Base-by-base conservation (phyloP, 345 rosid genomes). In the Linum usitatissimum region DNA sequence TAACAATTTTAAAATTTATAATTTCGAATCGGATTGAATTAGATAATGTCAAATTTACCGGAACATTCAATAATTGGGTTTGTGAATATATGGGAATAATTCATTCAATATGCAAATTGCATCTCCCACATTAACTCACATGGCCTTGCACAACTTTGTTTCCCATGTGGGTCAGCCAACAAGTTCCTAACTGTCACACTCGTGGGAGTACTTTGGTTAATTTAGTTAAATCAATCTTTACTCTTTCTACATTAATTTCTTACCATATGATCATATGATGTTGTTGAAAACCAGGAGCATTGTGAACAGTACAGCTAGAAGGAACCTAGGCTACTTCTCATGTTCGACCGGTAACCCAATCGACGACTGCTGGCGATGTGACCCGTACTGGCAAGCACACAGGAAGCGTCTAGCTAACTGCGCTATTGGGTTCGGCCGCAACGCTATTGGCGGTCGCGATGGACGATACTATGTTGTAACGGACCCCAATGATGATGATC, bases 361-460 rank as follows among this genome's bases (percentile, higher is more conserved):
- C 30, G 59, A 55, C 8, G 59, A 55, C 14, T 55, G 59, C 10
- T 55, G 59, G 59, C 59, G 59, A 9, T 55, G 59, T 19, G 59
- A 55, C 30, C 28, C 59, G 0, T 6, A 55, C 9, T 55, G 59
- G 59, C 59, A 55, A 8, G 1, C 30, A 9, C 59, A 55, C 59
- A 55, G 59, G 30, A 55, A 55, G 28, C 59, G 59, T 12, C 59
- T 55, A 9, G 59, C 59, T 14, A 55, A 55, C 30, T 55, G 59
- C 30, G 59, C 59, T 28, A 55, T 55, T 19, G 59, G 59, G 9
- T 55, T 55, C 21, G 59, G 59, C 9, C 23, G 59, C 30, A 55
- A 55, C 59, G 59, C 59, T 3, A 55, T 55, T 19, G 59, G 59
- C 6, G 59, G 59, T 19, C 59, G 59, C 8, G 59, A 55, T 55